Evolutionary conservation across 768 basidiomycete species (phyloP).

Genomic region (Suillus discolor): DNA sequence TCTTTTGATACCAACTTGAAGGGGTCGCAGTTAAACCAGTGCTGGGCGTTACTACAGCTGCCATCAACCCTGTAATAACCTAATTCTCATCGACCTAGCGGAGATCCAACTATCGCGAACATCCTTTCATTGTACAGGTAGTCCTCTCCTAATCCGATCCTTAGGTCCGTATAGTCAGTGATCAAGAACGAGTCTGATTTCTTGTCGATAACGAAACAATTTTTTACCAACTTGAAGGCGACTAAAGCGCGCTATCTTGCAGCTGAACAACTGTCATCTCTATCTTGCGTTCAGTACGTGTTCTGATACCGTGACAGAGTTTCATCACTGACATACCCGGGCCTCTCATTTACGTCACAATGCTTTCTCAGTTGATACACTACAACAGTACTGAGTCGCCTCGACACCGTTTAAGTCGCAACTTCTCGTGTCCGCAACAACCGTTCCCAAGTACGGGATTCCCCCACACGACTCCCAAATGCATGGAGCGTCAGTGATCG

Average conservation of each 20-base stretch:
- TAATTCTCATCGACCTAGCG: too few relatives aligned
- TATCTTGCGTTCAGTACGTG: neutral
- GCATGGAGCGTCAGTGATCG: neutral
- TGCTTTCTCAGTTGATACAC: too few relatives aligned
- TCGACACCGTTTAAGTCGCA: conserved; percentile 3
- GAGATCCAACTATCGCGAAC: too few relatives aligned
- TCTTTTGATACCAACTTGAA: too few relatives aligned
- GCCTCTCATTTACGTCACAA: neutral
- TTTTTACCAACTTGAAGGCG: neutral
- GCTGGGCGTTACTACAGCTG: too few relatives aligned
- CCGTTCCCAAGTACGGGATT: neutral
- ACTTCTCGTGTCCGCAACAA: accelerated
- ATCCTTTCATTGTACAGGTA: neutral
- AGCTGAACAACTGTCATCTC: neutral
- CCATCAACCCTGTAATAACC: too few relatives aligned
- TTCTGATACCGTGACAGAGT: too few relatives aligned
- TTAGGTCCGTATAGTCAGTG: neutral
- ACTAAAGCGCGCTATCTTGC: neutral
- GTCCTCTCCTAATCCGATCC: neutral
- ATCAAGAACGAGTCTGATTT: neutral
- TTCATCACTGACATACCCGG: neutral
- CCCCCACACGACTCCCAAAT: conserved; percentile 10
- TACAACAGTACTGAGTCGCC: conserved; percentile 5
- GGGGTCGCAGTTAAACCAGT: too few relatives aligned
- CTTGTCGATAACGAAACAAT: neutral